Base-by-base conservation (phyloP, 805 yeast species). In the Clavispora fructus region DNA sequence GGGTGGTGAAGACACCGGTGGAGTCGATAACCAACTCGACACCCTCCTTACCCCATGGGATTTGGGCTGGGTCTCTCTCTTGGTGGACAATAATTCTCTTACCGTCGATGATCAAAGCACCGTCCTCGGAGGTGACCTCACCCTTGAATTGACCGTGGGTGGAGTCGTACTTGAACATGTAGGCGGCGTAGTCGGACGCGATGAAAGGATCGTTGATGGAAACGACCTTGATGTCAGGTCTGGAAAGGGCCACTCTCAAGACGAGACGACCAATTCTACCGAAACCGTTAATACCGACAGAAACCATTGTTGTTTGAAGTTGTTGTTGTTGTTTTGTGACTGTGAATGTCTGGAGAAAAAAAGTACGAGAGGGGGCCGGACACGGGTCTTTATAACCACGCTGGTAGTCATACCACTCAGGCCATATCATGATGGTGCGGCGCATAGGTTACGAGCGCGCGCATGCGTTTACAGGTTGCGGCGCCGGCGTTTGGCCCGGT, bases 161-260 rank as follows among this genome's bases (percentile, higher is more conserved):
- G 48, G 68, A 64, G 57, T 64, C 68, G 56, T 64, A 64, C 55
- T 64, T 62, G 60, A 64, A 64, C 68, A 64, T 64, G 61, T 64
- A 64, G 32, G 68, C 54, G 42, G 68, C 68, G 53, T 64, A 64
- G 53, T 64, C 68, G 33, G 68, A 54, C 41, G 66, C 62, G 53
- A 64, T 58, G 55, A 64, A 64, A 35, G 68, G 68, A 51, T 64
- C 68, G 50, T 64, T 64, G 55, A 64, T 49, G 35, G 67, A 65
- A 42, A 63, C 68, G 35, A 64, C 64, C 43, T 56, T 55, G 52
- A 64, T 61, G 59, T 63, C 67, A 32, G 56, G 53, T 60, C 68
- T 62, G n/a, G 46, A 33, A 41, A 64, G 53, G 40, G 67, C 67
- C 45, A 63, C 54, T 63, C 68, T 63, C 50, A 64, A 59, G 29